phyloP scores from a whole-genome alignment of 2,329 filamentous ascomycete species.

The Phialophora tarda region DNA sequence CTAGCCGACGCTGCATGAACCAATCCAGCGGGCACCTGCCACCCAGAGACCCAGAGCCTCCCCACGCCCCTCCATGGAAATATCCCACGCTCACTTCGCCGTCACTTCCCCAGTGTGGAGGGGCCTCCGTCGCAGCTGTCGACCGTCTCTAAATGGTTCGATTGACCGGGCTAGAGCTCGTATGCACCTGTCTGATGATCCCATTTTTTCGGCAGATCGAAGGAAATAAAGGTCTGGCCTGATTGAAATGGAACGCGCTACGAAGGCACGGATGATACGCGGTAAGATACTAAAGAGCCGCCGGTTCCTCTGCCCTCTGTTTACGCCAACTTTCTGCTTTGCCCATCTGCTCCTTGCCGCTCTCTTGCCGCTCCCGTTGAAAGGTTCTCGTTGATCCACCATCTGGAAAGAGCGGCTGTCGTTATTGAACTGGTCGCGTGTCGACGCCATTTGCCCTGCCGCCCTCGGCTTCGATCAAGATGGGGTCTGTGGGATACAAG shows the following conservation, averaged over 20 bases:
- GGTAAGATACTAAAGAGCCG: conserved; percentile 13
- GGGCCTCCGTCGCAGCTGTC: not conserved
- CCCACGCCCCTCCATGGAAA: conserved; percentile 4
- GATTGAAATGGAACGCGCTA: not conserved
- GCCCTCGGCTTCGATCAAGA: conserved; percentile 3
- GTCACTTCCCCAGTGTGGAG: conserved; percentile 8
- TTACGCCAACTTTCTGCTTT: not conserved
- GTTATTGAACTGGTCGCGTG: not conserved
- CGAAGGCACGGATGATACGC: not conserved
- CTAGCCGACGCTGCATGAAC: not conserved
- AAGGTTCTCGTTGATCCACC: not conserved
- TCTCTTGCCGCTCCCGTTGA: not conserved
- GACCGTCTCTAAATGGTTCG: conserved; percentile 1
- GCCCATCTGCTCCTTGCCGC: not conserved
- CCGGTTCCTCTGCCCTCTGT: not conserved
- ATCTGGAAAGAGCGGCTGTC: not conserved
- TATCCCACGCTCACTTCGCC: not conserved
- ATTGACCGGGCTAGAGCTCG: conserved; percentile 8
- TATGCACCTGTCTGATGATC: conserved; percentile 14
- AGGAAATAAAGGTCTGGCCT: conserved; percentile 1
- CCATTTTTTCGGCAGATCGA: conserved; percentile 15
- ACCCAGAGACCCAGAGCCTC: not conserved
- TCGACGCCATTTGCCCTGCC: not conserved
- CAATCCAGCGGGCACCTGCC: not conserved
- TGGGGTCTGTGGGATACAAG: conserved; percentile 33